These are phyloP conservation scores for Sechiopsis laciniata DNA, from an alignment of 306 rosid species.

Conservation along the genomic window DNA sequence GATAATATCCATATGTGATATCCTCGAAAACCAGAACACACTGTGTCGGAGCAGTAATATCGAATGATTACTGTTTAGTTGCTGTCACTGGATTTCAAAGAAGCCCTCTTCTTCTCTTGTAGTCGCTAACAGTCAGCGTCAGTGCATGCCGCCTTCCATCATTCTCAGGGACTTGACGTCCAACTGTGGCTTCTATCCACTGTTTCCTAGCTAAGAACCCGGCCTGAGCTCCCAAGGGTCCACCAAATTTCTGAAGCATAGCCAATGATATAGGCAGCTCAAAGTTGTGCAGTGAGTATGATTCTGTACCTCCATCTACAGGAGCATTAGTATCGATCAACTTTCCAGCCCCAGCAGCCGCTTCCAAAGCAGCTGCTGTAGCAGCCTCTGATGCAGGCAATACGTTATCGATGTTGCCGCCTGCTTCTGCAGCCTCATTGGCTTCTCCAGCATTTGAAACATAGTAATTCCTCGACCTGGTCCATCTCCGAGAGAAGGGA, in stretches of 20 bases:
- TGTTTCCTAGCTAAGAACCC: constrained; percentile 75
- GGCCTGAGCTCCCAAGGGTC: constrained; percentile 65
- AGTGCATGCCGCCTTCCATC: constrained; percentile 58
- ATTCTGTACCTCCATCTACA: constrained; percentile 73
- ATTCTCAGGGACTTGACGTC: constrained; percentile 65
- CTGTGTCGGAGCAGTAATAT: background rate
- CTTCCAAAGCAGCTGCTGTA: constrained; percentile 76
- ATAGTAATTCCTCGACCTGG: constrained; percentile 87
- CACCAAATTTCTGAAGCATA: constrained; percentile 71
- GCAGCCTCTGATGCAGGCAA: constrained; percentile 39
- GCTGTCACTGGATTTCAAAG: constrained; percentile 39
- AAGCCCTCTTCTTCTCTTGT: constrained; percentile 86
- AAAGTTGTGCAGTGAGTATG: constrained; percentile 62
- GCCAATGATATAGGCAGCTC: constrained; percentile 87
- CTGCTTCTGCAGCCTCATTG: constrained; percentile 37
- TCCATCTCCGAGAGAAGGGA: constrained; percentile 99
- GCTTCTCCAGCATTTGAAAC: constrained; percentile 49
- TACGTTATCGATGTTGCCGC: constrained; percentile 25
- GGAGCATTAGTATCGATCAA: constrained; percentile 82
- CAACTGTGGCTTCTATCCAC: constrained; percentile 62
- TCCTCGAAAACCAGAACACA: background rate
- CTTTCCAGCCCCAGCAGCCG: constrained; percentile 93
- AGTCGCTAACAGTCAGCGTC: constrained; percentile 74
- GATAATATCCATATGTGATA: background rate
- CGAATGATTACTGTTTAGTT: background rate